Base-by-base conservation (phyloP, 176 grass and related monocot genomes). In the Pontederia crassipes region DNA sequence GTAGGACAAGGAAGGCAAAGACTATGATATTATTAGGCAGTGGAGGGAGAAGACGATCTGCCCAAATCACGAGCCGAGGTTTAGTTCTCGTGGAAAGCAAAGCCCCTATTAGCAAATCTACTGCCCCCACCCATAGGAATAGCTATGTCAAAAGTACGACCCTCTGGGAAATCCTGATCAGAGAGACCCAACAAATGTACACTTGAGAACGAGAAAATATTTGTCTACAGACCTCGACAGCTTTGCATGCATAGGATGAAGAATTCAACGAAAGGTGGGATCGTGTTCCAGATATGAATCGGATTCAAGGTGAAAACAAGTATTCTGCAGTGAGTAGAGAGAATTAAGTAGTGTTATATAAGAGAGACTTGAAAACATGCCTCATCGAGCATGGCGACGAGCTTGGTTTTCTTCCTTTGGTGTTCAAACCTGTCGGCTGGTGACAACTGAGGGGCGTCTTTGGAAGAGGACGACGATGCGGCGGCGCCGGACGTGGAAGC, bases 381-480 rank as follows among this genome's bases (percentile, higher is more conserved):
- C 93, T 97, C 87, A 69, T 97, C 93, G 62, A 97, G 84, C 87
- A 97, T 92, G 81, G 93, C 88, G 75, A 92, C 77, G 59, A 97
- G 83, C 77, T 97, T 97, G 62, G 87, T 79, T 67, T 91, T 97
- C 93, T 88, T 97, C 56, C 93, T 81, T 72, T 97, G 93, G 63
- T 91, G 79, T 55, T 97, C 93, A 45, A 97, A 97, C 48, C 87
- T 78, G 57, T 97, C 93, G 12, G 93, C 93, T 47, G 84, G 84
- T 62, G 93, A 97, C 13, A 97, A 83, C 47, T 76, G 84, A 12
- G 93, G 81, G 0, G 66, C 62, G 54, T 96, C 93, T 58, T 86
- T 87, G 16, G 84, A 83, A 10, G 79, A 73, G 6, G 92, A 76
- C 3, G 90, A 68, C 24, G 86, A 80, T 0, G 81, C 89, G 48